Evolutionary conservation across 768 basidiomycete species (phyloP).

Genomic region (Calocera viscosa): DNA sequence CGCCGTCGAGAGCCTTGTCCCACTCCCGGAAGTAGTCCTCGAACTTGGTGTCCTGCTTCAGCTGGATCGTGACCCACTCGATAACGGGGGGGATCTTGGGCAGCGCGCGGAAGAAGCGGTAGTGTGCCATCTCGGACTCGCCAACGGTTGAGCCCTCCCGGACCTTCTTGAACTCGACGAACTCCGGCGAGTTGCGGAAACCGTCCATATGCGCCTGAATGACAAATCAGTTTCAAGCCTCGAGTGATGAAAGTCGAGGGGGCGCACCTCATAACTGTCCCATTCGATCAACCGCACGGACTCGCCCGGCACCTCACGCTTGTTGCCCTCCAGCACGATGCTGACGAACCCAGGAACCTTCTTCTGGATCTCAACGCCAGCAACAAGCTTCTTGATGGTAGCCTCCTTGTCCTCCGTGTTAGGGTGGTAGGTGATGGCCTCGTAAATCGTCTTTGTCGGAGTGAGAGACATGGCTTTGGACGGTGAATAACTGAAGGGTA

Average conservation of each 20-base stretch:
- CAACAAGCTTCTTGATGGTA: neutral
- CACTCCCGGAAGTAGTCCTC: neutral
- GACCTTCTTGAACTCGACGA: conserved; percentile 5
- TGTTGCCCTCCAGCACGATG: conserved; percentile 7
- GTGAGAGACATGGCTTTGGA: neutral
- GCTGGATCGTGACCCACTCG: conserved; percentile 6
- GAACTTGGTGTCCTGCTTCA: conserved; percentile 8
- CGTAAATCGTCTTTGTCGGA: conserved; percentile 1
- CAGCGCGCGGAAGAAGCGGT: neutral
- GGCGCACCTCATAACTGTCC: neutral
- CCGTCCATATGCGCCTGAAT: neutral
- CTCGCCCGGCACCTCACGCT: neutral
- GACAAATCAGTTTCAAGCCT: neutral
- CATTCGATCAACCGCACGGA: neutral
- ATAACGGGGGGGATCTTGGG: conserved; percentile 1
- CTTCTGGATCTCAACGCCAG: conserved; percentile 1
- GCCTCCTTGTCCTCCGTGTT: neutral
- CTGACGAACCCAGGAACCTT: neutral
- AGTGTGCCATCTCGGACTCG: conserved; percentile 1
- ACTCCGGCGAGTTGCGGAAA: neutral
- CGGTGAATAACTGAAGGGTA: neutral
- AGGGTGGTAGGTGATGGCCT: conserved; percentile 8
- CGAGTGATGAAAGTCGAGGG: neutral
- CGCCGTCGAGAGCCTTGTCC: conserved; percentile 5
- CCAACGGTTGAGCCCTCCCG: conserved; percentile 4